Evolutionary conservation across 192 early-diverging fungal genomes (phyloP), one percentile per base, ranked within the genome.

Genomic region (Phlyctochytrium arcticum): DNA sequence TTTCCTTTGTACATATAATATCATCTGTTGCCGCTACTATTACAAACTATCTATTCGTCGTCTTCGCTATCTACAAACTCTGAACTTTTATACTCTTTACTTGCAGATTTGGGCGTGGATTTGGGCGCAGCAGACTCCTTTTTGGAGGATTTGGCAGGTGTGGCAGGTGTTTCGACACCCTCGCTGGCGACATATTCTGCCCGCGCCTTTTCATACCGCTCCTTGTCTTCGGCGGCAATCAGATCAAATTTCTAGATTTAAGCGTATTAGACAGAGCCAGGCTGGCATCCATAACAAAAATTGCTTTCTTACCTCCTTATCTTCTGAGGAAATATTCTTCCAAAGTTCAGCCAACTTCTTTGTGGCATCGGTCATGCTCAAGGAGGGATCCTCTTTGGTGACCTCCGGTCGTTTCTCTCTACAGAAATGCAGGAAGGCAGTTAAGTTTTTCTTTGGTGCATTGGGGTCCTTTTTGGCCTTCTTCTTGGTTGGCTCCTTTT

Each of bases 361-460:
- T 67, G 85, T 83, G 37, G 88, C 79, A n/a, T 85, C 70, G 54
- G 60, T 36, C 12, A 75, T n/a, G 27, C 36, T 21, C 63, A 68
- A 77, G 1, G 84, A 76, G 48, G 91, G 90, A 82, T 90, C 85
- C 31, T 87, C 78, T 26, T 78, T 80, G 78, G 87, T 80, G 33
- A 94, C 84, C 33, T 76, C 65, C 24, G 78, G 57, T 56, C 92
- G 85, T 71, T 85, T 83, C 60, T 85, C 92, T 69, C 89, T 84
- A 30, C 86, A 88, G 80, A 90, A 97, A 73, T 88, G 78, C 75
- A 97, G 84, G 77, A 90, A 97, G 7, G 91, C 87, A 8, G 92
- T 87, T 57, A 90, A 77, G 1, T 85, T 80, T 65, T 86, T 83
- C 78, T 97, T 97, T 65, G 94, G 94, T 1, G 85, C 89, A 59